Evolutionary conservation across 768 basidiomycete species (phyloP).

Genomic region (Tulasnella calospora): DNA sequence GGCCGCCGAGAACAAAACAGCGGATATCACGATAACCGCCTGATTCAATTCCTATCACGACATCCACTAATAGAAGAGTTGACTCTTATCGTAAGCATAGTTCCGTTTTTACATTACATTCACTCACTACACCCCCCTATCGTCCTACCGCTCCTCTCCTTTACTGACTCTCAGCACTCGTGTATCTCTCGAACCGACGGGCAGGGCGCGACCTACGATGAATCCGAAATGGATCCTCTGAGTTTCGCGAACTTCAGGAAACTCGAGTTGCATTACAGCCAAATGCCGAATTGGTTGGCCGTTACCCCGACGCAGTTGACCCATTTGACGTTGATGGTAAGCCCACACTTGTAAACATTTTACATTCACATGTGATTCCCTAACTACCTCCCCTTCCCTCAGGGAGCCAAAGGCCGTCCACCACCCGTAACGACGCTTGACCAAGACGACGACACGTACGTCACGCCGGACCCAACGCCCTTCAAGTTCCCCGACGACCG

Average conservation of each 20-base stretch:
- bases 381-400: not conserved
- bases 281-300: slow-evolving; percentile 24
- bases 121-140: not conserved
- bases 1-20: slow-evolving; percentile 21
- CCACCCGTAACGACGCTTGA: slow-evolving; percentile 11
- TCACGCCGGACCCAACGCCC: slow-evolving; percentile 16
- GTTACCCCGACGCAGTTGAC: slow-evolving; percentile 17
- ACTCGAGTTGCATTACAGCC: slow-evolving; percentile 23
- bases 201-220: slow-evolving; percentile 23
- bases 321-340: slow-evolving; percentile 20
- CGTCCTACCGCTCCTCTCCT: not conserved
- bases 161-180: slow-evolving; percentile 1
- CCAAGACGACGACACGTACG: slow-evolving; percentile 5
- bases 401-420: slow-evolving; percentile 26
- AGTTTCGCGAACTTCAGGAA: not conserved
- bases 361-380: not conserved
- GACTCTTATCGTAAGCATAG: slow-evolving; percentile 20
- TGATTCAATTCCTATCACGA: slow-evolving; percentile 11
- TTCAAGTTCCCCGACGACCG: slow-evolving; percentile 23
- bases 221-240: slow-evolving; percentile 12
- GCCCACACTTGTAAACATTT: not conserved
- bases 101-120: not conserved
- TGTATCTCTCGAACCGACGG: not conserved
- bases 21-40: slow-evolving; percentile 24
- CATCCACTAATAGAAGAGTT: slow-evolving; percentile 17